Base-by-base conservation (phyloP, 2,329 filamentous ascomycete genomes). In the Venturia oleaginea region DNA sequence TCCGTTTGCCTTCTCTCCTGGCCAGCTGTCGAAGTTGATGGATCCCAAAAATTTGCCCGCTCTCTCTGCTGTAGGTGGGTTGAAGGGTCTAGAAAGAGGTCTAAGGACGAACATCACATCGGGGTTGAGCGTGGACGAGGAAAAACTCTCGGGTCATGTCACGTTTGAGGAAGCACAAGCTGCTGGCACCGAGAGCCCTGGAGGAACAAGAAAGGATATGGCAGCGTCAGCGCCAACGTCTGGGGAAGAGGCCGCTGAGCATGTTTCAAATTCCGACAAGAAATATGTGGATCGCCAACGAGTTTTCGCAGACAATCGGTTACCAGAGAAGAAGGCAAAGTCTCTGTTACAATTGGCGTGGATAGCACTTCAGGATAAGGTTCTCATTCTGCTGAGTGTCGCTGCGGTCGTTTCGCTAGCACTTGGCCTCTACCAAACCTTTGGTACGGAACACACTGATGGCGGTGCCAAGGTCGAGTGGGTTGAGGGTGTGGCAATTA, bases 321-420 rank as follows among this genome's bases (percentile, higher is more conserved):
- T 92, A 42, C 89, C 89, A 0, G 85, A 84, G 68, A 84, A 84
- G 69, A 89, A 88, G 70, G 79, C 86, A 30, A 91, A 91, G 72
- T 86, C 80, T 46, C 85, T 92, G 62, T 78, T 88, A 66, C 80
- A 86, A 70, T 76, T 92, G 51, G 88, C 90, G 67, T 92, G 89
- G 89, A 88, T 91, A 70, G 88, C 89, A 1, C 91, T 90, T 76
- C 91, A 92, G 71, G 89, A 92, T 75, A 92, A 92, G 70, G 85
- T 92, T 13, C 78, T 91, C 62, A 88, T 91, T 64, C 76, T 91
- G 4, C 79, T 91, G 65, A 88, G 87, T 0, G 79, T 86, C 24
- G 88, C 89, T 8, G 89, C 89, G 1, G 79, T 84, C n/a, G 85
- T 92, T 42, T 91, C 89, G 1, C 79, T 92, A 32, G 86, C 85